These are phyloP conservation scores for Luzula sylvatica DNA, from an alignment of 176 grass and related monocot genomes.

Conservation along the genomic window DNA sequence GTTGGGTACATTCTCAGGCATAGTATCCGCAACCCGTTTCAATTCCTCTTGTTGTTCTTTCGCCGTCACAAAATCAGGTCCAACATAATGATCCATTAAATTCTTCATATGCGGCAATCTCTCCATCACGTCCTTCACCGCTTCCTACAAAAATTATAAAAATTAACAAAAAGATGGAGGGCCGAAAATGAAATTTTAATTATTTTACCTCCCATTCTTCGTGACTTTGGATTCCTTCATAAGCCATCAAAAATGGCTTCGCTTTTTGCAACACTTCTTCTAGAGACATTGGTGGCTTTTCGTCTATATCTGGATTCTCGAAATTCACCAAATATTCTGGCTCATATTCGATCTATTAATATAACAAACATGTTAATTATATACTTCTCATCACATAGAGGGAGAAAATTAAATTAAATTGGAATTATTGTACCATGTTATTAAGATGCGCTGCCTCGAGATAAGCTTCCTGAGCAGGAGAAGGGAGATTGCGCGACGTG, in stretches of 20 bases:
- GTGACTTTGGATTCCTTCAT: constrained; percentile 63
- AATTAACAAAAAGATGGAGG: neutral
- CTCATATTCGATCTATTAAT: constrained; percentile 73
- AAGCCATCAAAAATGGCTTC: constrained; percentile 79
- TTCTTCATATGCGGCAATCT: constrained; percentile 54
- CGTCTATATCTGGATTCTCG: constrained; percentile 63
- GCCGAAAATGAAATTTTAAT: neutral
- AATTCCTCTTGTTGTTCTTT: constrained; percentile 82
- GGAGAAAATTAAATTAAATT: neutral
- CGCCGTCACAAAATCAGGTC: constrained; percentile 65
- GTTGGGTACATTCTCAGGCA: constrained; percentile 52
- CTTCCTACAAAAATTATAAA: constrained; percentile 34
- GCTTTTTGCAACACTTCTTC: constrained; percentile 54
- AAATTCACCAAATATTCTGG: constrained; percentile 61
- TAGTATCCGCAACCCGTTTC: constrained; percentile 66
- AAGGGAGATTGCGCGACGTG: constrained; percentile 20
- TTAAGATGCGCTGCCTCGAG: constrained; percentile 41
- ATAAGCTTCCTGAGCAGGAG: constrained; percentile 21
- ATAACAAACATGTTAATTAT: constrained; percentile 18
- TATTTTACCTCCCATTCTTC: constrained; percentile 92
- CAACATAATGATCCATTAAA: constrained; percentile 52
- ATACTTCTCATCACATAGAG: neutral
- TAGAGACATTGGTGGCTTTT: constrained; percentile 80
- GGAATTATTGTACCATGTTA: constrained; percentile 37
- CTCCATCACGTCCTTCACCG: constrained; percentile 50